Evolutionary conservation across 805 yeast genomes (phyloP), one percentile per base, ranked within the genome.

Genomic region (Candida tammaniensis): DNA sequence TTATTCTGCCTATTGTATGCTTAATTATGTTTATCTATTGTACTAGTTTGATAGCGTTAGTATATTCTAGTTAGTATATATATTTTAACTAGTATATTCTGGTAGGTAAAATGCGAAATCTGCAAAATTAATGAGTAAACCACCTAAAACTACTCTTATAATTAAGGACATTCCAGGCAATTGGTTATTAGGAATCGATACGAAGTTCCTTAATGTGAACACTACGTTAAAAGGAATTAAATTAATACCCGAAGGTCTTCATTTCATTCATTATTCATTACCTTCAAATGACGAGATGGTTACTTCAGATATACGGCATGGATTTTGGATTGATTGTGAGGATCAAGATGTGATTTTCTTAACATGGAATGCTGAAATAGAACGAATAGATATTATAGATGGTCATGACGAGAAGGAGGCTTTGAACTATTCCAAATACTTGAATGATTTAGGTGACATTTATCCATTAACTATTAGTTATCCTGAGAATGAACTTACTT

Each of bases 231-330:
- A 54, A 37, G 86, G 86, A 1, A 63, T 80, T 42, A 77, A 76
- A 42, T 52, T 56, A 12, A 57, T 80, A 4, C 67, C 75, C 0
- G 38, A 51, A 3, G 86, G 86, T 0, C 30, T 67, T 0, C 86
- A 80, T 51, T 52, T 77, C 1, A 44, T 80, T 9, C 86, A 80
- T 52, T 68, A 72, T 55, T 71, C 76, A 0, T 53, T 40, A 3
- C 52, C 54, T 4, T 21, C 39, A 7, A 17, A 17, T 1, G 30
- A 14, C 11, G 33, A 35, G 12, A 8, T 20, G 5, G 8, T 15
- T 8, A 27, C 29, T 17, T 13, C 34, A 13, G 43, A 49, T 47
- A 34, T 55, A 34, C 24, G 74, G 62, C 45, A 54, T 60, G 44
- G 61, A 68, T 36, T 44, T 51, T 36, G 82, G 80, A 3, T 52